Conservation (phyloP, 108 stramenopile species). For the Ochromonas danica region DNA sequence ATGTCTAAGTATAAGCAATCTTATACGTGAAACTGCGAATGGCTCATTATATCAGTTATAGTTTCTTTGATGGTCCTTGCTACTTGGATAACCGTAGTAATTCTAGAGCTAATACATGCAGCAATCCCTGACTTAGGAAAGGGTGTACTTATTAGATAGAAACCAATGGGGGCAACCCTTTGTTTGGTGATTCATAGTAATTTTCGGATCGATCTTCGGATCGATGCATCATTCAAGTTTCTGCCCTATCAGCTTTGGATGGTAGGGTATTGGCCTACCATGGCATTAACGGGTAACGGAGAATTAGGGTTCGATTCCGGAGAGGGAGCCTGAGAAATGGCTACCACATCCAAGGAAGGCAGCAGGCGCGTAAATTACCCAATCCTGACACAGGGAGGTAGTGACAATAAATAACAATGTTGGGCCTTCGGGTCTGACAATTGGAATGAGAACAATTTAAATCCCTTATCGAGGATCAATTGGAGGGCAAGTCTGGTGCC, state of each 20-base stretch:
- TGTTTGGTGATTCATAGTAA: conserved; percentile 94
- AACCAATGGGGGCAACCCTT: conserved; percentile 75
- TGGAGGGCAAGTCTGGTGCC: conserved; percentile 91
- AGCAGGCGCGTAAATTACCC: conserved; percentile 97
- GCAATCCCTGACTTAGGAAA: conserved; percentile 75
- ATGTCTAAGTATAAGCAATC: conserved; percentile 95
- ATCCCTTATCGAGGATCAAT: conserved; percentile 92
- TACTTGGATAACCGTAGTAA: conserved; percentile 98
- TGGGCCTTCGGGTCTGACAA: conserved; percentile 85
- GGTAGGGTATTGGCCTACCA: conserved; percentile 95
- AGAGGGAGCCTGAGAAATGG: conserved; percentile 97
- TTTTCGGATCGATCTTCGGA: conserved; percentile 75
- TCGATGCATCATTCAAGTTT: conserved; percentile 89
- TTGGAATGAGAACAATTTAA: conserved; percentile 96
- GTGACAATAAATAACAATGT: conserved; percentile 96
- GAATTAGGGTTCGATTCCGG: conserved; percentile 95
- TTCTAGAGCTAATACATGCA: conserved; percentile 97
- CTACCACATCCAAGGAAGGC: conserved; percentile 96
- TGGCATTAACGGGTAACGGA: conserved; percentile 93
- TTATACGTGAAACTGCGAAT: conserved; percentile 72
- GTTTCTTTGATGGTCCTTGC: conserved; percentile 97
- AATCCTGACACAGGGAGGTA: conserved; percentile 95
- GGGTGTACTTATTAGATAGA: conserved; percentile 94
- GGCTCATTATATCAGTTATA: conserved; percentile 99
- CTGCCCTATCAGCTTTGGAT: conserved; percentile 96